Evolutionary conservation across 306 rosid species (phyloP), one percentile per base, ranked within the genome.

Genomic region (Sphenostylis stenocarpa): DNA sequence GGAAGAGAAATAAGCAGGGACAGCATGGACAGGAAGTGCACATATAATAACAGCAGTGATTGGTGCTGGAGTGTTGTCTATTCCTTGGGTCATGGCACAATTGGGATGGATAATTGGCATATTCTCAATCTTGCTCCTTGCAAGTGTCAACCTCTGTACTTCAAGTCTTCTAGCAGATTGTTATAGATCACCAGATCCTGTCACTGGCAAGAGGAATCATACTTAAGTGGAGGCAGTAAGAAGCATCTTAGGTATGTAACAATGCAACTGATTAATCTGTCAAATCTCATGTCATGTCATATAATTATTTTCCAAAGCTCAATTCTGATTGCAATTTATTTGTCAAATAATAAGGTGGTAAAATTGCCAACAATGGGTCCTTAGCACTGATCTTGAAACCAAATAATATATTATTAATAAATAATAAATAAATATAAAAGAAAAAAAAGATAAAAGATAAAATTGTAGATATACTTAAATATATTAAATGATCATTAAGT

Each of bases 141-240:
- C 56, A 13, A 0, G 0, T 34, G 76, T 57, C 14, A 66, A 66
- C 1, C 84, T 80, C 33, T 80, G 15, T 64, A 80, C 84, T 31
- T 66, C 71, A 11, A 80, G 74, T 74, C 80, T 80, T 57, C 55
- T 80, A 19, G 55, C 84, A 0, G 80, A 80, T 74, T 80, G 80
- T 58, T 80, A 80, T 52, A 73, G 84, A 80, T 66, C 80, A 23
- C 80, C 84, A 21, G 64, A 80, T n/a, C 79, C 84, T 7, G 65
- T 80, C 15, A 66, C 65, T 57, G 84, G 76, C 45, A 67, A 56
- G 36, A 80, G 84, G 28, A 80, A 67, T 29, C 36, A 1, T 13
- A 19, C 44, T 57, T 80, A 80, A 43, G 67, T 67, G 80, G 80
- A 67, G 1, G 80, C 76, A 55, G 84, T 80, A 0, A 80, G 75